Conservation (phyloP, 2,329 filamentous ascomycete species). For the Botrytis deweyae region DNA sequence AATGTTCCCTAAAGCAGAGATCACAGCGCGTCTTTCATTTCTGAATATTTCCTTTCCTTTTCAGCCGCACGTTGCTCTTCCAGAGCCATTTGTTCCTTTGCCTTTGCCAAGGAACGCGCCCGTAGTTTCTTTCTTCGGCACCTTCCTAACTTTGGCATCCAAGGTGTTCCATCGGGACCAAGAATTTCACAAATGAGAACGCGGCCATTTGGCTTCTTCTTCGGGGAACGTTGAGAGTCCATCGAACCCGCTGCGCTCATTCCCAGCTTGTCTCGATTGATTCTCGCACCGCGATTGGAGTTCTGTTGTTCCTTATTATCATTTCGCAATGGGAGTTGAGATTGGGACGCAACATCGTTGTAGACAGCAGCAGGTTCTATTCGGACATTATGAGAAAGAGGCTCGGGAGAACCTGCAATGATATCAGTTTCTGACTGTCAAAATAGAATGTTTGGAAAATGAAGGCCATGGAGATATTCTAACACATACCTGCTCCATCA, state of each 20-base stretch:
- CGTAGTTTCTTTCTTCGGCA: too few species aligned
- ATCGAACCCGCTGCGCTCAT: too few species aligned
- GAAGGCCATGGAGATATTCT: not conserved
- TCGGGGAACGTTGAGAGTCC: not conserved
- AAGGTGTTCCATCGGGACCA: not conserved
- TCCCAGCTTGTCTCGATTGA: accelerated
- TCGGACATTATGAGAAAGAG: not conserved
- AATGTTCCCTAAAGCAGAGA: too few species aligned
- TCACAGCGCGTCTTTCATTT: too few species aligned
- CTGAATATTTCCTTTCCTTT: too few species aligned
- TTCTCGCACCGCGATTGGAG: not conserved
- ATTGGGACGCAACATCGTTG: not conserved
- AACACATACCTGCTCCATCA: not conserved
- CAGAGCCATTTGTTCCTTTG: too few species aligned
- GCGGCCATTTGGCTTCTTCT: not conserved
- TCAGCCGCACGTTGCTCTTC: too few species aligned
- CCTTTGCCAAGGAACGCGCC: too few species aligned
- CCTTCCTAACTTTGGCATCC: not conserved
- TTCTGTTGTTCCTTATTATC: not conserved
- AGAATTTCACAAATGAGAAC: not conserved
- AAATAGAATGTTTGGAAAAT: accelerated
- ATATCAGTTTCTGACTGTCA: not conserved
- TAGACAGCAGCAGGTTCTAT: accelerated
- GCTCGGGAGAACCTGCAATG: not conserved
- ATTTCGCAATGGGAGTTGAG: not conserved